Evolutionary conservation across 2,329 filamentous ascomycete genomes (phyloP), one percentile per base, ranked within the genome.

Genomic region (Ophiocordyceps camponoti-leonardi): DNA sequence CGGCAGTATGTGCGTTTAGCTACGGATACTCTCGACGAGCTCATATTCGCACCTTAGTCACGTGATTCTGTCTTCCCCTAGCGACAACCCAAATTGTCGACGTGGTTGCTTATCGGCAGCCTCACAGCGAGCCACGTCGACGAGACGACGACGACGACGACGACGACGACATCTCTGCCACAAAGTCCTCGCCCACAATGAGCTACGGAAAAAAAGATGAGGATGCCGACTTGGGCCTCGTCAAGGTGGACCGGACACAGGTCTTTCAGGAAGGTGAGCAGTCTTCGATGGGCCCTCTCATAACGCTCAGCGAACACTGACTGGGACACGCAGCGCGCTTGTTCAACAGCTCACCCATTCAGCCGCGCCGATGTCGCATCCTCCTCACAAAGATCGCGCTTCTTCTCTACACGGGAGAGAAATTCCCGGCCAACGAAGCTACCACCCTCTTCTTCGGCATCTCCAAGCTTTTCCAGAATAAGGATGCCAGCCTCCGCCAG

Each of bases 141-240:
- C 54, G 55, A 58, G 10, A 28, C 26, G 55, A 44, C 56, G 53
- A 56, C 53, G 55, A 59, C 55, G 53, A 23, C 22, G 22, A 23
- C 39, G 10, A 41, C 18, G 18, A 13, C 39, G 20, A 20, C 39
- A 22, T 54, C 53, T 52, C 54, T 52, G 51, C 47, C 46, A 40
- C 54, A 52, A 57, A 54, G 56, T 55, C 58, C 56, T 56, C 58
- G 66, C 68, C 67, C 69, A 79, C 55, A 61, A 94, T 94, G 88
- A 92, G 83, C 69, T 94, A 92, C 77, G 82, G 90, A 73, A 98
- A 98, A 73, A 96, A 94, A 75, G 90, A 98, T 67, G 92, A 96
- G 75, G 92, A 98, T 72, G 86, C 82, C 61, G 90, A 95, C 63
- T 78, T 82, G 63, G 82, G 84, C 61, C 77, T 96, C 71, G 83